Percentiles rank a stretch among this genome's conserved stretches.
phyloP scores from a whole-genome alignment of 2,329 filamentous ascomycete genomes.

The Uncinocarpus reesii region DNA sequence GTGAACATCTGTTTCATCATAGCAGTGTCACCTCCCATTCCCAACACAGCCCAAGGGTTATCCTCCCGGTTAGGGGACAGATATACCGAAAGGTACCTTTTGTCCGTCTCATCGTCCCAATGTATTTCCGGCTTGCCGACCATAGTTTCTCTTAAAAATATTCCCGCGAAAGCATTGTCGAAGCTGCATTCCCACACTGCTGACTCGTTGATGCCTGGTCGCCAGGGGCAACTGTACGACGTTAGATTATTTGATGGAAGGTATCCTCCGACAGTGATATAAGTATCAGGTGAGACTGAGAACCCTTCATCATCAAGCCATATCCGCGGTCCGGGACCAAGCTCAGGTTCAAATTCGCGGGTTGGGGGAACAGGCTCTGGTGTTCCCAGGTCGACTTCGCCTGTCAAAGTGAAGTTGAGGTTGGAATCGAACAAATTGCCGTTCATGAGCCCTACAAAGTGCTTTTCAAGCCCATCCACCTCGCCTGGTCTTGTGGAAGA shows the following conservation, averaged over 20 bases:
- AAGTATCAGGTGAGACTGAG: conserved; percentile 15
- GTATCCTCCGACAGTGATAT: conserved; percentile 6
- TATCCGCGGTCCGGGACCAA: conserved; percentile 11
- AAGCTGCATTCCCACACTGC: conserved; percentile 13
- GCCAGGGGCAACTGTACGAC: conserved; percentile 12
- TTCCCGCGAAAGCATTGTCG: conserved; percentile 7
- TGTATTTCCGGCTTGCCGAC: conserved; percentile 14
- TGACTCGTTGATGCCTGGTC: background rate
- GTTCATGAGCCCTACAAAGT: conserved; percentile 12
- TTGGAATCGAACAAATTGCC: conserved; percentile 11
- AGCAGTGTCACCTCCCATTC: conserved; percentile 12
- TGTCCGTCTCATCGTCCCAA: conserved; percentile 13
- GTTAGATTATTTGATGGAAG: background rate
- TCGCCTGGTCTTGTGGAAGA: conserved; percentile 12
- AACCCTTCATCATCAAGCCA: conserved; percentile 16
- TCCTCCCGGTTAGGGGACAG: conserved; percentile 11
- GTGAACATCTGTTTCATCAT: conserved; percentile 15
- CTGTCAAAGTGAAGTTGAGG: conserved; percentile 14
- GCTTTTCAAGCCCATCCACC: conserved; percentile 7
- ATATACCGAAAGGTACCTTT: conserved; percentile 10
- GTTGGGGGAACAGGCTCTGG: conserved; percentile 13
- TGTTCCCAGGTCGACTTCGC: conserved; percentile 6
- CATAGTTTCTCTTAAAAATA: background rate
- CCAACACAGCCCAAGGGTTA: conserved; percentile 13
- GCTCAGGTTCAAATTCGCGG: conserved; percentile 1